These are phyloP conservation scores for Plasmodium billcollinsi DNA, from an alignment of 169 alveolate species.

Conservation along the genomic window DNA sequence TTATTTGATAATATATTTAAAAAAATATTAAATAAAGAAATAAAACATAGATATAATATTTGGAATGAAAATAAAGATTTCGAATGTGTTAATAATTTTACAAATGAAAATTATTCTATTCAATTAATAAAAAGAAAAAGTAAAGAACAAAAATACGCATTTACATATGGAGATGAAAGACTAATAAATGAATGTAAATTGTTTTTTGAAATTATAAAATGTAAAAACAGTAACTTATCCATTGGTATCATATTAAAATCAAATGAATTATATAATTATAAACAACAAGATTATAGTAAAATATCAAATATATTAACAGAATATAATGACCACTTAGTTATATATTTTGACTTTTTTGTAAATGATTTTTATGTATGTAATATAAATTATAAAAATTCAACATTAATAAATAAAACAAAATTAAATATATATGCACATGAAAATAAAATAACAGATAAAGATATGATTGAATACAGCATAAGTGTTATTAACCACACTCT, in stretches of 20 bases:
- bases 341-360: slow-evolving; percentile 71
- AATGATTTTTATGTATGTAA: slow-evolving; percentile 72
- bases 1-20: slow-evolving; percentile 41
- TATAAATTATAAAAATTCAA: slow-evolving; percentile 21
- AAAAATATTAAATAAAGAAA: slow-evolving; percentile 17
- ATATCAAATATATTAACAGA: slow-evolving; percentile 16
- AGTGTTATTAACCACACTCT: slow-evolving; percentile 43
- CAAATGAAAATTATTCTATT: slow-evolving; percentile 44
- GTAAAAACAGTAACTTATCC: slow-evolving; percentile 49
- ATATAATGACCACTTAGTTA: slow-evolving; percentile 21
- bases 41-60: slow-evolving; percentile 25
- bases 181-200: slow-evolving; percentile 58
- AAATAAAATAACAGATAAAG: slow-evolving; percentile 46
- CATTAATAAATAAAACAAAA: slow-evolving; percentile 56
- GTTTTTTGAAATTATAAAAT: slow-evolving; percentile 33
- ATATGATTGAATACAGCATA: slow-evolving; percentile 37
- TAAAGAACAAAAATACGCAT: slow-evolving; percentile 29
- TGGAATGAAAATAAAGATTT: slow-evolving; percentile 61
- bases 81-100: slow-evolving; percentile 30
- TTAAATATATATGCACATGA: slow-evolving; percentile 67
- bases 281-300: slow-evolving; percentile 20
- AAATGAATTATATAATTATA: slow-evolving; percentile 19
- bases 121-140: slow-evolving; percentile 53
- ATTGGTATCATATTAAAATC: slow-evolving; percentile 56
- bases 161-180: slow-evolving; percentile 65